Evolutionary conservation across 768 basidiomycete genomes (phyloP).

Genomic region (Calocybe indica): DNA sequence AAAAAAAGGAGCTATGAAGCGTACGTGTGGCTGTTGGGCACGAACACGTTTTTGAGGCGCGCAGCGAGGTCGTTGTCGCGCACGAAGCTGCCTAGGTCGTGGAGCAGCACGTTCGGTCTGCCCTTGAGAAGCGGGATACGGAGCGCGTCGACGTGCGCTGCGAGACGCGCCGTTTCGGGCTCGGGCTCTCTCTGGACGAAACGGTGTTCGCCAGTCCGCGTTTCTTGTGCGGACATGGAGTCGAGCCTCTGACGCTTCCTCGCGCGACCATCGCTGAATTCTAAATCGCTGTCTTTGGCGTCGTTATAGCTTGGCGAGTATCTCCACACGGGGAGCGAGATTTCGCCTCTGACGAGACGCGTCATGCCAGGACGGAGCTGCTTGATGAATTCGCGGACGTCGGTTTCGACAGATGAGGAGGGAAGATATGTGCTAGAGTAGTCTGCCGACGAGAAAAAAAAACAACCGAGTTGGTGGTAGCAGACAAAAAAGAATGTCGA

Average conservation of each 20-base stretch:
- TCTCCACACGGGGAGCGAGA: slow-evolving; percentile 25
- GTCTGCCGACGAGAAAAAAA: not conserved
- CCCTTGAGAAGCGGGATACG: slow-evolving; percentile 30
- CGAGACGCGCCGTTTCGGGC: too few species aligned
- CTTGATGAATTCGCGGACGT: slow-evolving; percentile 16
- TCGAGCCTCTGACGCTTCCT: too few species aligned
- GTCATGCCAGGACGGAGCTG: slow-evolving; percentile 25
- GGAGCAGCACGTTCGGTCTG: slow-evolving; percentile 35
- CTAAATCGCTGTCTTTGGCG: slow-evolving; percentile 10
- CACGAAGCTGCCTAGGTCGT: slow-evolving; percentile 34
- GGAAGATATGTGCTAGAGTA: slow-evolving; percentile 4
- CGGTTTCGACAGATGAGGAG: slow-evolving; percentile 3
- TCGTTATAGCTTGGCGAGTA: slow-evolving; percentile 10
- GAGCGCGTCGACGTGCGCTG: slow-evolving; percentile 20
- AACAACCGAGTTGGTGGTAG: slow-evolving; percentile 2
- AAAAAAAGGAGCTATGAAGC: slow-evolving; percentile 15
- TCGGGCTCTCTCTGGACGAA: too few species aligned
- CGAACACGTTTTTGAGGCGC: slow-evolving; percentile 35
- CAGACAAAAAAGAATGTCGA: not conserved
- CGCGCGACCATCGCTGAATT: slow-evolving; percentile 4
- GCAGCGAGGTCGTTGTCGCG: slow-evolving; percentile 21
- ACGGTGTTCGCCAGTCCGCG: too few species aligned
- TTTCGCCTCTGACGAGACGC: slow-evolving; percentile 25
- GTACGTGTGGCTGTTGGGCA: slow-evolving; percentile 37
- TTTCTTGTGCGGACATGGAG: too few species aligned